These are phyloP conservation scores for Puccinellia tenuiflora DNA, from an alignment of 176 grass and related monocot genomes.

Conservation along the genomic window DNA sequence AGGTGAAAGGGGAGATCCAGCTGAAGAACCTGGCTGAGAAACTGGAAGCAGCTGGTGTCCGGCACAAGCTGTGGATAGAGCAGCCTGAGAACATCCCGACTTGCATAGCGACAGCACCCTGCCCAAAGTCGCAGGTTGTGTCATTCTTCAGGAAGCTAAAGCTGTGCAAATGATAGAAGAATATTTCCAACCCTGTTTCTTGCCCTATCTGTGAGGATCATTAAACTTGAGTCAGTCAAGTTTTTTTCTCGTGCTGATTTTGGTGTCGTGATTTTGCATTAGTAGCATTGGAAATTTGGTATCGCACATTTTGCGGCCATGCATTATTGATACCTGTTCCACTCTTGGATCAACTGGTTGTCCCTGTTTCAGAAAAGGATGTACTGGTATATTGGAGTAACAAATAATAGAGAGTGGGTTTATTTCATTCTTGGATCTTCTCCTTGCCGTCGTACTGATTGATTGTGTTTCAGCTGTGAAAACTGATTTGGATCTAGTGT, in stretches of 20 bases:
- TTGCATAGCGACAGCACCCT: slow-evolving; percentile 72
- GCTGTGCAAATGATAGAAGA: slow-evolving; percentile 64
- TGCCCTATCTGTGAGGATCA: background rate
- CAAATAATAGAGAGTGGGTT: background rate
- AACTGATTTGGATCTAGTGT: background rate
- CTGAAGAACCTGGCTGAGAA: slow-evolving; percentile 77
- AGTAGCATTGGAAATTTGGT: too few species aligned
- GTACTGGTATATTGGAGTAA: background rate
- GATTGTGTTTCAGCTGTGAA: background rate
- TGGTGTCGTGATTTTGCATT: background rate
- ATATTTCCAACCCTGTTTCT: background rate
- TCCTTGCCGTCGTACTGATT: background rate
- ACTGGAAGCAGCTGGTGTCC: slow-evolving; percentile 44
- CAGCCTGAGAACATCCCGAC: slow-evolving; percentile 80
- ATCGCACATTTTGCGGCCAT: background rate
- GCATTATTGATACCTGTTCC: background rate
- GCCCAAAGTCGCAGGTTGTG: slow-evolving; percentile 63
- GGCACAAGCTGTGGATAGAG: slow-evolving; percentile 83
- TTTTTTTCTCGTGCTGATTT: background rate
- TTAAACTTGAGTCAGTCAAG: background rate
- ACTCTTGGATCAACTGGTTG: background rate
- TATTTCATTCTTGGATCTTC: background rate
- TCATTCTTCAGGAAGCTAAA: slow-evolving; percentile 93
- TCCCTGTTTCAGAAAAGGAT: background rate
- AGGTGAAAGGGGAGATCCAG: slow-evolving; percentile 86